phyloP scores from a whole-genome alignment of 2,329 filamentous ascomycete genomes.

The Diaporthe sp. region DNA sequence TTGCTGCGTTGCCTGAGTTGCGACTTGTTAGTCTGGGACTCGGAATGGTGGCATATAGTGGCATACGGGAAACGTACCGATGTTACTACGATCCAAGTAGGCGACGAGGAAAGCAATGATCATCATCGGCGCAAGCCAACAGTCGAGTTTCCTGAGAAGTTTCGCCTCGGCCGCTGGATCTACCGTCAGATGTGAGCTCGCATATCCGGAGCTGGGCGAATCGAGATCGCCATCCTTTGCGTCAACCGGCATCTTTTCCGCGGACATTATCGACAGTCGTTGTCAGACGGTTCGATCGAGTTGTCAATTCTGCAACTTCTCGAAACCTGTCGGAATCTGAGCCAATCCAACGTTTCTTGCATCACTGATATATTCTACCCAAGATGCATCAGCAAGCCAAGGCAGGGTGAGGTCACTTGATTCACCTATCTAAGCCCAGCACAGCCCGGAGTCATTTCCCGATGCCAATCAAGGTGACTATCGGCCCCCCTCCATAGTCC shows the following conservation, averaged over 20 bases:
- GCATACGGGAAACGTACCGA: constrained; percentile 57
- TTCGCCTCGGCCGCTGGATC: constrained; percentile 59
- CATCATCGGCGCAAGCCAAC: constrained; percentile 74
- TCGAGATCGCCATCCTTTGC: neutral
- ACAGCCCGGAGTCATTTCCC: neutral
- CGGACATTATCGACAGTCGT: neutral
- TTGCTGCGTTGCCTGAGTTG: constrained; percentile 65
- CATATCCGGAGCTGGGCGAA: neutral
- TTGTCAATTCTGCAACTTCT: neutral
- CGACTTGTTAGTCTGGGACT: neutral
- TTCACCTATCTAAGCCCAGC: neutral
- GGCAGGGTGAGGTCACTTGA: neutral
- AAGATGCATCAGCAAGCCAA: neutral
- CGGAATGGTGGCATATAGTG: neutral
- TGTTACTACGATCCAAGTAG: constrained; percentile 82
- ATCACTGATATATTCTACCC: neutral
- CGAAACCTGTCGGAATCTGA: neutral
- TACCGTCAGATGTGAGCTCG: neutral
- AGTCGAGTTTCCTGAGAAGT: constrained; percentile 75
- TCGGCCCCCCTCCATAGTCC: neutral
- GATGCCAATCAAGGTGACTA: neutral
- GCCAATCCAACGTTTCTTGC: neutral
- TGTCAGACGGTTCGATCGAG: neutral
- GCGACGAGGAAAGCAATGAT: constrained; percentile 81
- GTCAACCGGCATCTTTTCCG: constrained; percentile 9